Conservation (phyloP, 345 rosid genomes). For the Lumnitzera littorea region DNA sequence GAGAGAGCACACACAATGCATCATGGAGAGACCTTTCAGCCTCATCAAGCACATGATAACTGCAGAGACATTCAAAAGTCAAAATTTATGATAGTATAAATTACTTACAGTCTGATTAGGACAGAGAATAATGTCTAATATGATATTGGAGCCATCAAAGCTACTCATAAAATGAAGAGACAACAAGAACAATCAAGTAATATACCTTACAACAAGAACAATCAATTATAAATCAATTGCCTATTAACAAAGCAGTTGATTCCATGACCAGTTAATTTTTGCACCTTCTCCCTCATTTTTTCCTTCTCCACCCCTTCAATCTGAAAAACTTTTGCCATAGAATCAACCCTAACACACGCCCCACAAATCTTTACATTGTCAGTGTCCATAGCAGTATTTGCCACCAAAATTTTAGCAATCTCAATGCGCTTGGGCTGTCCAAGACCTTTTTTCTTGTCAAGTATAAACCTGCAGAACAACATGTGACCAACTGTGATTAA, state of each 20-base stretch:
- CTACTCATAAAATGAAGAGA: background rate
- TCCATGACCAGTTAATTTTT: constrained; percentile 82
- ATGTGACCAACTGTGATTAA: background rate
- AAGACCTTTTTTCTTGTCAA: constrained; percentile 96
- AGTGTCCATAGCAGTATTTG: constrained; percentile 99
- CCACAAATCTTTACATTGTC: constrained; percentile 98
- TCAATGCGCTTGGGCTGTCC: constrained; percentile 97
- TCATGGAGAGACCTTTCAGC: constrained; percentile 97
- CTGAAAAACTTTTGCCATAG: constrained; percentile 93
- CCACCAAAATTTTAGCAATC: constrained; percentile 92
- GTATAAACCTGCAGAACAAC: constrained; percentile 58
- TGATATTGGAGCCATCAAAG: background rate
- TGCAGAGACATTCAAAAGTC: constrained; percentile 18
- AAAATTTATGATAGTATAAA: too few species aligned
- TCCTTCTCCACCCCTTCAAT: constrained; percentile 98
- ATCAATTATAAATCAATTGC: constrained; percentile 76
- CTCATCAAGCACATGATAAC: constrained; percentile 94
- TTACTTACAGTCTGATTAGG: too few species aligned
- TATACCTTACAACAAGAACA: constrained; percentile 34
- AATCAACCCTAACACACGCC: constrained; percentile 98
- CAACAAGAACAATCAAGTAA: background rate
- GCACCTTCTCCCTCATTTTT: constrained; percentile 97
- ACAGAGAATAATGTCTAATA: too few species aligned
- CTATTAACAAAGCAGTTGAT: constrained; percentile 96
- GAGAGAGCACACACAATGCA: constrained; percentile 93